Conservation (phyloP, 1,284 basidiomycete genomes). For the Trichosporon sp. region DNA sequence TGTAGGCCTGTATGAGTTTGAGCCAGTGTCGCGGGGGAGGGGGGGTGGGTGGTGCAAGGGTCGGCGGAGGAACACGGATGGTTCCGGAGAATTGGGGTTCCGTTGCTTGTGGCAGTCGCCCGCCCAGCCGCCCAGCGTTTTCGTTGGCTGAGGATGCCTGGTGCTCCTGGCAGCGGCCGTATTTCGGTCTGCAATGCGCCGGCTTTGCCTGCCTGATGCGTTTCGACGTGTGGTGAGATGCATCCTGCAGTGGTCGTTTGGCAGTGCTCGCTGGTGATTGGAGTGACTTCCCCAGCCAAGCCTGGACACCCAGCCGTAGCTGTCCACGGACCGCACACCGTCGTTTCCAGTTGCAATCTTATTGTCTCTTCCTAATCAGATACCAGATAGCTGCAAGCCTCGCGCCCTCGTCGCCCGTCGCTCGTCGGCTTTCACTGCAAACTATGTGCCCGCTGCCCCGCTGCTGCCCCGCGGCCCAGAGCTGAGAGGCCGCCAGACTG, state of each 20-base stretch:
- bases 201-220: too few relatives aligned
- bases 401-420: too few relatives aligned
- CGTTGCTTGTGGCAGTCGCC: background rate
- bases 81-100: background rate
- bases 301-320: too few relatives aligned
- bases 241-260: background rate
- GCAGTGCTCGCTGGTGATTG: too few relatives aligned
- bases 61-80: constrained; percentile 2
- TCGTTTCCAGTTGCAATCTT: too few relatives aligned
- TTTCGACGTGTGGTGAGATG: background rate
- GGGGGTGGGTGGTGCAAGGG: constrained; percentile 2
- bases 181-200: constrained; percentile 2
- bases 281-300: background rate
- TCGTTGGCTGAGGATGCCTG: background rate
- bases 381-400: too few relatives aligned
- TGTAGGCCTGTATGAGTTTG: constrained; percentile 3
- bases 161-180: background rate
- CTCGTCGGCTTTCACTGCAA: too few relatives aligned
- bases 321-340: too few relatives aligned
- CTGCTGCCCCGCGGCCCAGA: too few relatives aligned
- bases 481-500: too few relatives aligned
- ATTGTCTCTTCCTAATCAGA: too few relatives aligned
- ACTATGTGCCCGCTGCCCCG: too few relatives aligned
- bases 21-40: constrained; percentile 3
- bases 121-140: background rate